A percentile compares a stretch with the other conserved stretches of the same genome.
These are phyloP conservation scores for Capronia coronata DNA, from an alignment of 2,329 filamentous ascomycete species.

Conservation along the genomic window DNA sequence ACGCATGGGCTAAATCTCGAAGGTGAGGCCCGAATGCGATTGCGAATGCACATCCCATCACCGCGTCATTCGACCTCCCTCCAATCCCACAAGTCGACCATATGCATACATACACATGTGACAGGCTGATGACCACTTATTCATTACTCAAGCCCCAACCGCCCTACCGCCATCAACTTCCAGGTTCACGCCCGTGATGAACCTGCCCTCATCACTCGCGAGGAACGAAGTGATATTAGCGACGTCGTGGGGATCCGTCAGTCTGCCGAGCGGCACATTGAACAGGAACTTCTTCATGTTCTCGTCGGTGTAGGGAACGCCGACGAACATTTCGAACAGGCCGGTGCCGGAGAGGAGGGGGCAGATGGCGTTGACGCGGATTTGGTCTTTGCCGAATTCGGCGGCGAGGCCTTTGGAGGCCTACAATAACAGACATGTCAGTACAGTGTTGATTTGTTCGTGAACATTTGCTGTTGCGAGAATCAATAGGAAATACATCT, in stretches of 20 bases:
- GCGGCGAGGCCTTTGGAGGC: constrained; percentile 54
- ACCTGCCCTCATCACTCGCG: constrained; percentile 57
- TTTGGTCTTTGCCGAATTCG: constrained; percentile 45
- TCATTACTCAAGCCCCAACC: constrained; percentile 18
- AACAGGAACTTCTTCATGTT: constrained; percentile 40
- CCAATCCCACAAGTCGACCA: too few species aligned
- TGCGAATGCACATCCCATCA: too few species aligned
- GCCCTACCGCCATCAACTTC: constrained; percentile 27
- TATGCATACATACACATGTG: too few species aligned
- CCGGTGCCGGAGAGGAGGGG: constrained; percentile 62
- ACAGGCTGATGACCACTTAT: too few species aligned
- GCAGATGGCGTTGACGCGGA: constrained; percentile 50
- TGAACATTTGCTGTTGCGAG: too few species aligned
- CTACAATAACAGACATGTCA: constrained; percentile 6
- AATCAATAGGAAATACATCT: too few species aligned
- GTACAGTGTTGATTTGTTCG: neutral
- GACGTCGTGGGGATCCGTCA: constrained; percentile 52
- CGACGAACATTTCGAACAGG: constrained; percentile 43
- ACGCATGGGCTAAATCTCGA: too few species aligned
- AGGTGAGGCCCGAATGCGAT: too few species aligned
- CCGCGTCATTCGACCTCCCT: too few species aligned
- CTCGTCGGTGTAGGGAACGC: constrained; percentile 41
- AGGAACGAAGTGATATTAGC: constrained; percentile 65
- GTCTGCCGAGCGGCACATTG: constrained; percentile 41
- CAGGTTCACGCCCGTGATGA: constrained; percentile 47